Percentiles rank a stretch among this genome's conserved stretches.
Evolutionary conservation across 2,329 filamentous ascomycete species (phyloP).

Genomic region (Colletotrichum falcatum): DNA sequence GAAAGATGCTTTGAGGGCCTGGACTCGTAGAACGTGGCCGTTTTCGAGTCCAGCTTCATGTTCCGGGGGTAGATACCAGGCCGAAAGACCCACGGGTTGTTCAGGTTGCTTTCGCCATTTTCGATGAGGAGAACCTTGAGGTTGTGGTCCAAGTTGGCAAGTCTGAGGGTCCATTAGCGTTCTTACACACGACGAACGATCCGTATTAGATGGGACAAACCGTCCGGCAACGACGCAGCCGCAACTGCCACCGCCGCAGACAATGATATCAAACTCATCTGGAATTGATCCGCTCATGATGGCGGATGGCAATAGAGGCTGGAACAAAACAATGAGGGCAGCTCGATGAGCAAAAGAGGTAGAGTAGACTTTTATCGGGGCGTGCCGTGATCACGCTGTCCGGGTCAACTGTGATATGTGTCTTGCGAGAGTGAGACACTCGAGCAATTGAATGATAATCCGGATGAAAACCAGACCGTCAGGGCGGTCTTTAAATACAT

Average conservation of each 20-base stretch:
- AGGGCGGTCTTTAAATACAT: slow-evolving; percentile 36
- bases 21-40: slow-evolving; percentile 84
- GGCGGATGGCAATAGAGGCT: not conserved
- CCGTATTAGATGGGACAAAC: slow-evolving; percentile 51
- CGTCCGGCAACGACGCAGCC: slow-evolving; percentile 69
- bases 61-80: slow-evolving; percentile 83
- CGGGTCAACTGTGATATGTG: slow-evolving; percentile 25
- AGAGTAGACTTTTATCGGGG: slow-evolving; percentile 10
- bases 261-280: slow-evolving; percentile 85
- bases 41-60: slow-evolving; percentile 84
- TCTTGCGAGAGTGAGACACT: no score
- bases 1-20: slow-evolving; percentile 78
- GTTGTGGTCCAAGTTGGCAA: slow-evolving; percentile 83
- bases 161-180: slow-evolving; percentile 59
- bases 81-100: slow-evolving; percentile 83
- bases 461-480: slow-evolving; percentile 7
- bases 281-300: slow-evolving; percentile 61
- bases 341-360: not conserved
- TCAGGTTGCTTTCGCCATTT: slow-evolving; percentile 78
- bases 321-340: not conserved
- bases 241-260: slow-evolving; percentile 79
- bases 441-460: not conserved
- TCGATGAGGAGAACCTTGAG: slow-evolving; percentile 77
- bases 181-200: slow-evolving; percentile 51
- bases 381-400: slow-evolving; percentile 22